Evolutionary conservation across 1,284 basidiomycete genomes (phyloP), one percentile per base, ranked within the genome.

Genomic region (Tilletia caries): DNA sequence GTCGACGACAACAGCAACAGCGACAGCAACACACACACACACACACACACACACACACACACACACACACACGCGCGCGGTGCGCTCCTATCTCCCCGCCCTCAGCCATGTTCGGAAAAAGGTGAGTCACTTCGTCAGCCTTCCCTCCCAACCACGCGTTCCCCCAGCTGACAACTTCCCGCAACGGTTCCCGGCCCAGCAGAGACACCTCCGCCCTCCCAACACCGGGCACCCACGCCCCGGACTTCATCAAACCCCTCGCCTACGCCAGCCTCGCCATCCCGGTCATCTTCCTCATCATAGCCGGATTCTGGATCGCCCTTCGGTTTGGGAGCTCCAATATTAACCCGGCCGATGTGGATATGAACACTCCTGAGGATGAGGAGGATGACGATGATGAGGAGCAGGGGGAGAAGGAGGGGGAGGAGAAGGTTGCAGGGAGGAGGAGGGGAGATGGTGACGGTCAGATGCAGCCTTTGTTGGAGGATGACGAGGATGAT

Each of bases 221-320:
- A 25, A 34, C 58, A 8, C 58, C 58, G 34, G 58, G 58, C 58
- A 62, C 58, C 32, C 58, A 62, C 32, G 58, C 58, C 29, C 58
- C 58, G n/a, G 58, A 62, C 29, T 62, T 62, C 32, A 62, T 62
- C 58, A 62, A 25, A 1, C 58, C 58, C 10, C 58, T 62, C 29
- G 58, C 58, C 29, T 62, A 34, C 29, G 58, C 58, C 5, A 34
- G 32, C 33, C 58, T 62, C 4, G 32, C 32, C 58, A 62, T 62
- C 13, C 58, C 58, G 29, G n/a, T 62, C 58, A 3, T 62, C 58
- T 62, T 62, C 58, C 58, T 62, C 58, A 29, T 62, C 58, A 13
- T 62, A n/a, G 58, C 58, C 29, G 58, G 58, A 10, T 20, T 62
- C 10, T 62, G 58, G 58, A 62, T 62, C 58, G 58, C 58, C 18